phyloP scores from a whole-genome alignment of 306 rosid genomes.

The Cucurbita moschata region DNA sequence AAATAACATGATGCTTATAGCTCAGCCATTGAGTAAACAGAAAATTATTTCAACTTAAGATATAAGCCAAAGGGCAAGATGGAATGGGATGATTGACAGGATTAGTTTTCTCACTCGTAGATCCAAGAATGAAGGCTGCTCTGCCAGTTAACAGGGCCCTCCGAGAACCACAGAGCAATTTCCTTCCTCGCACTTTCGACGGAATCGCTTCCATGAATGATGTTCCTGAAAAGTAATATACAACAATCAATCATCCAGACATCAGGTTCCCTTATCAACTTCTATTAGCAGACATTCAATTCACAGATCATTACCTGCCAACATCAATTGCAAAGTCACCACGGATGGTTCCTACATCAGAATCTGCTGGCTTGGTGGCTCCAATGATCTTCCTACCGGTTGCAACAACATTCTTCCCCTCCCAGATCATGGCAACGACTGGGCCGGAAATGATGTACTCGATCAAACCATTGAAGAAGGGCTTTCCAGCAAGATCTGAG shows the following conservation, averaged over 20 bases:
- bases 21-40: not conserved
- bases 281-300: not conserved
- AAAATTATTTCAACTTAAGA: not conserved
- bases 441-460: conserved; percentile 83
- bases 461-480: conserved; percentile 72
- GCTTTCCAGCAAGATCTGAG: conserved; percentile 78
- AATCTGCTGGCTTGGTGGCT: conserved; percentile 80
- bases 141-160: conserved; percentile 62
- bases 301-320: conserved; percentile 42
- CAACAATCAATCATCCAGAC: not conserved
- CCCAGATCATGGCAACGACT: conserved; percentile 97
- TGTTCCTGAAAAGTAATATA: conserved; percentile 36
- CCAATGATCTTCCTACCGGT: conserved; percentile 87
- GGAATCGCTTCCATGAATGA: conserved; percentile 90
- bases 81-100: not conserved
- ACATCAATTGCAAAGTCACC: conserved; percentile 86
- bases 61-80: not conserved
- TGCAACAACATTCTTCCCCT: conserved; percentile 66
- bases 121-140: conserved; percentile 70
- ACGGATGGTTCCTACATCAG: conserved; percentile 91
- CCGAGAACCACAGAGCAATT: conserved; percentile 87
- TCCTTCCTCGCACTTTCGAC: conserved; percentile 75
- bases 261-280: not conserved
- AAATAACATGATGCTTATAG: not conserved
- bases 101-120: conserved; percentile 34